phyloP scores from a whole-genome alignment of 257 asterid species.

The Nicotiana benthamiana region DNA sequence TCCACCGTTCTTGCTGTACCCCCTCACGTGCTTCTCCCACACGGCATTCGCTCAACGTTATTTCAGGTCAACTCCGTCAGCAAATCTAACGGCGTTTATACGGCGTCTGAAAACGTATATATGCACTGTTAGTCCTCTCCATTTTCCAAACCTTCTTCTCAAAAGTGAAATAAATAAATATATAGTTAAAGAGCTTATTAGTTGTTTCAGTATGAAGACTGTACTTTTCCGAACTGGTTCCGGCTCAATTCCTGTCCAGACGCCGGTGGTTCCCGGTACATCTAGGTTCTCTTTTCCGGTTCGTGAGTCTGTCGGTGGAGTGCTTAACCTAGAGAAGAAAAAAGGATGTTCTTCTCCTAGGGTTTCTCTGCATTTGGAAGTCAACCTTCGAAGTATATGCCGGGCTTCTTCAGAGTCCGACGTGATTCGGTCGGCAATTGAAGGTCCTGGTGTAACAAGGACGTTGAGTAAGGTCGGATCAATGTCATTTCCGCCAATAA shows the following conservation, averaged over 20 bases:
- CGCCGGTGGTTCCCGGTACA: constrained; percentile 12
- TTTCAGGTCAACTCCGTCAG: constrained; percentile 10
- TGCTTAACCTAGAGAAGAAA: not conserved
- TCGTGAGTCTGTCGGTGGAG: constrained; percentile 5
- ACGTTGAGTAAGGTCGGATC: constrained; percentile 27
- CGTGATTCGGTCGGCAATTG: constrained; percentile 17
- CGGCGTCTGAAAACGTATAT: not conserved
- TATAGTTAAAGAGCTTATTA: no score
- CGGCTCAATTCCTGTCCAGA: constrained; percentile 26
- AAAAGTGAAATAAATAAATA: constrained; percentile 6
- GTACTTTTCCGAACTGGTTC: constrained; percentile 46
- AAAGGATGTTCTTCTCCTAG: constrained; percentile 16
- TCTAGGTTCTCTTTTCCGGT: constrained; percentile 12
- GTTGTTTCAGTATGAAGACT: constrained; percentile 25
- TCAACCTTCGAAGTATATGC: constrained; percentile 21
- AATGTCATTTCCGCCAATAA: constrained; percentile 16
- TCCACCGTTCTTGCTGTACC: constrained; percentile 11
- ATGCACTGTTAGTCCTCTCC: not conserved
- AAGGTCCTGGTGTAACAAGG: not conserved
- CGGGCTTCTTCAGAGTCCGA: constrained; percentile 37
- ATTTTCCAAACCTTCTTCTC: not conserved
- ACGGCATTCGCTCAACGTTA: constrained; percentile 11
- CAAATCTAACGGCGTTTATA: constrained; percentile 12
- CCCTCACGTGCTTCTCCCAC: constrained; percentile 34
- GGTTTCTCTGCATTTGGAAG: constrained; percentile 17